These are phyloP conservation scores for Trichosporon faecale DNA, from an alignment of 1,284 basidiomycete species.

Conservation along the genomic window DNA sequence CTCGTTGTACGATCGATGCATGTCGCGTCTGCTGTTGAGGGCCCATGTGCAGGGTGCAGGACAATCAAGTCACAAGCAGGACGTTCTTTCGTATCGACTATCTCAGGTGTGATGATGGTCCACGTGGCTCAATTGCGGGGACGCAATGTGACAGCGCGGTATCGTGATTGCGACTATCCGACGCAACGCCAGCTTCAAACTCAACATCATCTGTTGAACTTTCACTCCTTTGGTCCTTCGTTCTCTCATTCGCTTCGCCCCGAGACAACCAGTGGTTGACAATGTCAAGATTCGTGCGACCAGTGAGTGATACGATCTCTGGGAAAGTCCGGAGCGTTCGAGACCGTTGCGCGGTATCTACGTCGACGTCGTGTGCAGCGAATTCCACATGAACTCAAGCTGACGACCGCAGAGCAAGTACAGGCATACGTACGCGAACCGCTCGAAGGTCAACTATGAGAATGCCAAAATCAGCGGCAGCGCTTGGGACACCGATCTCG, in stretches of 20 bases:
- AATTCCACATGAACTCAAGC: background rate
- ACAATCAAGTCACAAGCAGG: background rate
- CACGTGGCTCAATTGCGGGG: constrained; percentile 1
- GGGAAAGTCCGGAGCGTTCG: background rate
- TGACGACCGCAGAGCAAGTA: constrained; percentile 56
- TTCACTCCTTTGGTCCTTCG: background rate
- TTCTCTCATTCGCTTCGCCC: background rate
- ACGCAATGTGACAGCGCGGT: constrained; percentile 8
- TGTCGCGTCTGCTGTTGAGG: background rate
- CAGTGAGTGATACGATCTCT: constrained; percentile 35
- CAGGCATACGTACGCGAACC: constrained; percentile 82
- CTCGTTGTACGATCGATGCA: constrained; percentile 8
- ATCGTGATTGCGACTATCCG: background rate
- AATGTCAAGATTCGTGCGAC: constrained; percentile 61
- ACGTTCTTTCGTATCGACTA: no score
- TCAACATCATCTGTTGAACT: background rate
- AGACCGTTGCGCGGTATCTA: background rate
- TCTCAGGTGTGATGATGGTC: background rate
- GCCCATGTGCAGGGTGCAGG: background rate
- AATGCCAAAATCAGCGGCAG: constrained; percentile 85
- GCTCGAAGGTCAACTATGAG: constrained; percentile 77
- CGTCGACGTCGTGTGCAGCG: background rate
- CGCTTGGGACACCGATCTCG: constrained; percentile 95
- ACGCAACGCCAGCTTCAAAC: background rate
- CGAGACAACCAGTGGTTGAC: constrained; percentile 11